Conservation (phyloP, 2,329 filamentous ascomycete genomes). For the Colletotrichum karsti region DNA sequence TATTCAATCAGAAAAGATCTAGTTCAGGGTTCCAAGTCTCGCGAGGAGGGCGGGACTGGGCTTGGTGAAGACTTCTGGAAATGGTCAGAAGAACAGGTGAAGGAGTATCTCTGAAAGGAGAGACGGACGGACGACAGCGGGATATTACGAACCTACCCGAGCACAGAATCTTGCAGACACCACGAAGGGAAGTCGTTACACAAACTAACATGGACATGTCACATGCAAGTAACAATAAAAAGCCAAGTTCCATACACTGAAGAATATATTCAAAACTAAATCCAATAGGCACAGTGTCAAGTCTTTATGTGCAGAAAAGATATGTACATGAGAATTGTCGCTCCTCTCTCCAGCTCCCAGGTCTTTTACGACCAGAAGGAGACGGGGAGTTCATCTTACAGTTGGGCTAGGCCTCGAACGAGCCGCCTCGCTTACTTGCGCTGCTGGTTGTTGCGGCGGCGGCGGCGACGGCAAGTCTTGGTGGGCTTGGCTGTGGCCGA, state of each 20-base stretch:
- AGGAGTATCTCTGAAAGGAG: conserved; percentile 19
- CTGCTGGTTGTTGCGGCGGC: conserved; percentile 25
- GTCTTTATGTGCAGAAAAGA: conserved; percentile 17
- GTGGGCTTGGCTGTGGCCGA: conserved; percentile 13
- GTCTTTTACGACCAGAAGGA: neutral
- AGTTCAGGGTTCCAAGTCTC: conserved; percentile 35
- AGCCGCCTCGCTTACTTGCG: conserved; percentile 6
- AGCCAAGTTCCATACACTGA: neutral
- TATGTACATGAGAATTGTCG: conserved; percentile 25
- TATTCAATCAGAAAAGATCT: conserved; percentile 40
- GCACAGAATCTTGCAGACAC: no score
- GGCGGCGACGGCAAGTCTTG: conserved; percentile 20
- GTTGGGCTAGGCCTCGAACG: neutral
- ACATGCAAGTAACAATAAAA: neutral
- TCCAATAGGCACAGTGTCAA: conserved; percentile 15
- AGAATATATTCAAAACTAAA: conserved; percentile 17
- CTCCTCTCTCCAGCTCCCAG: neutral
- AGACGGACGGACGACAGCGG: no score
- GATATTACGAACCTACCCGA: no score
- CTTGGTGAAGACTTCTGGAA: conserved; percentile 47
- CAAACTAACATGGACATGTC: no score
- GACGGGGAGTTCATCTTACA: neutral
- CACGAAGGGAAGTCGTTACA: no score
- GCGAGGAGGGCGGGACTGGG: conserved; percentile 47
- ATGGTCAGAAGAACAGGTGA: conserved; percentile 50